Percentiles rank a stretch among this genome's conserved stretches.
Conservation (phyloP, 1,284 basidiomycete species). For the Pascua sp. region DNA sequence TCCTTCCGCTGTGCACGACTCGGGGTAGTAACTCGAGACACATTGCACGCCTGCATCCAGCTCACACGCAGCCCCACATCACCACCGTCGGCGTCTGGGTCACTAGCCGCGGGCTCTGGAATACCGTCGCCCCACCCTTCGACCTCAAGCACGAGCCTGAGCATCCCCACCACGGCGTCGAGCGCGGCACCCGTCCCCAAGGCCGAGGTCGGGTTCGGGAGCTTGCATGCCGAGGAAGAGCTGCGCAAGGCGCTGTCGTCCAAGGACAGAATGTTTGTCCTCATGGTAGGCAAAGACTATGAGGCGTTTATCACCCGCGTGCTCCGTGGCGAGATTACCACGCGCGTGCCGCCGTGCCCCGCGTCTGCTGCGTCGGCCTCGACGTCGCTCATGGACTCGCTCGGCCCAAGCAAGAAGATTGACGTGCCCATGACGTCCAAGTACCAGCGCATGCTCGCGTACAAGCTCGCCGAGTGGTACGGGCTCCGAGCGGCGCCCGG, state of each 20-base stretch:
- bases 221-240: slow-evolving; percentile 36
- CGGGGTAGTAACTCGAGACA: no score
- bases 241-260: slow-evolving; percentile 31
- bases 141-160: slow-evolving; percentile 11
- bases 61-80: slow-evolving; percentile 21
- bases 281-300: slow-evolving; percentile 40
- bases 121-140: slow-evolving; percentile 11
- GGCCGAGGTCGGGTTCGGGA: slow-evolving; percentile 37
- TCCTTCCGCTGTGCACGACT: no score
- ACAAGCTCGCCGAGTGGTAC: slow-evolving; percentile 48
- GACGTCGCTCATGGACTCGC: slow-evolving; percentile 14
- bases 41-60: neutral
- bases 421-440: slow-evolving; percentile 28
- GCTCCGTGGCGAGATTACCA: slow-evolving; percentile 13
- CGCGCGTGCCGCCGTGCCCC: slow-evolving; percentile 7
- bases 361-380: slow-evolving; percentile 3
- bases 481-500: slow-evolving; percentile 34
- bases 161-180: neutral
- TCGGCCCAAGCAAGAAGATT: slow-evolving; percentile 25
- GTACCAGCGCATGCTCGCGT: slow-evolving; percentile 45
- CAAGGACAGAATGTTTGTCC: slow-evolving; percentile 43
- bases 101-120: slow-evolving; percentile 12
- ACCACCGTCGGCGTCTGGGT: slow-evolving; percentile 14
- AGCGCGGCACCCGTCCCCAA: slow-evolving; percentile 10
- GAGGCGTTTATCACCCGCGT: slow-evolving; percentile 36